These are phyloP conservation scores for Phaeolepiota aurea DNA, from an alignment of 768 basidiomycete genomes.

Conservation along the genomic window DNA sequence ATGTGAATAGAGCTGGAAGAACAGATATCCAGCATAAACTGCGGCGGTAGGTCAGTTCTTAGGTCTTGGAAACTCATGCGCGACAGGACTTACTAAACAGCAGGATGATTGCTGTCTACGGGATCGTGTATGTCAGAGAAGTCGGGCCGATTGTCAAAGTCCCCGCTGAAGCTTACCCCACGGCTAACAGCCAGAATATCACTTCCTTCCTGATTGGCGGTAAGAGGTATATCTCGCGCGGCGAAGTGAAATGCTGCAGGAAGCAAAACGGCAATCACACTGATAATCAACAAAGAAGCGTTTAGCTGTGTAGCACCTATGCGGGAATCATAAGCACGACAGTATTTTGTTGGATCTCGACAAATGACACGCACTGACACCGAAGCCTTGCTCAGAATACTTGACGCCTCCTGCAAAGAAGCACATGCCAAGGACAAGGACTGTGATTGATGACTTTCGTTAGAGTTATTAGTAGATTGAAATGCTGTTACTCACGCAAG, in stretches of 20 bases:
- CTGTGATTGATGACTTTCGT: constrained; percentile 32
- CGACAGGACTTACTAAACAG: constrained; percentile 51
- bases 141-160: not conserved
- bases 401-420: constrained; percentile 79
- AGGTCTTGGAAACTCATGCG: no score
- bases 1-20: constrained; percentile 77
- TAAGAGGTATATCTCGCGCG: constrained; percentile 5
- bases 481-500: constrained; percentile 44
- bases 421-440: constrained; percentile 84
- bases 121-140: not conserved
- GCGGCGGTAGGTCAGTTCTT: no score
- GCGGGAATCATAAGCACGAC: not conserved
- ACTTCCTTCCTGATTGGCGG: constrained; percentile 14
- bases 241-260: constrained; percentile 76
- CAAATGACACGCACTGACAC: constrained; percentile 47
- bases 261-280: constrained; percentile 71
- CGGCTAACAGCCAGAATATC: constrained; percentile 64
- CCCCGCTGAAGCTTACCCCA: constrained; percentile 40
- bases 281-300: constrained; percentile 66
- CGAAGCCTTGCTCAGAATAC: constrained; percentile 77
- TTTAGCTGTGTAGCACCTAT: constrained; percentile 60
- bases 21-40: constrained; percentile 73
- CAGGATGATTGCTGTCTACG: constrained; percentile 66
- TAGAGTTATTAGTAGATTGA: no score
- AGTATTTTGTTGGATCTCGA: not conserved